These are phyloP conservation scores for Pilasporangium apinafurcum DNA, from an alignment of 352 stramenopile genomes.

Conservation along the genomic window DNA sequence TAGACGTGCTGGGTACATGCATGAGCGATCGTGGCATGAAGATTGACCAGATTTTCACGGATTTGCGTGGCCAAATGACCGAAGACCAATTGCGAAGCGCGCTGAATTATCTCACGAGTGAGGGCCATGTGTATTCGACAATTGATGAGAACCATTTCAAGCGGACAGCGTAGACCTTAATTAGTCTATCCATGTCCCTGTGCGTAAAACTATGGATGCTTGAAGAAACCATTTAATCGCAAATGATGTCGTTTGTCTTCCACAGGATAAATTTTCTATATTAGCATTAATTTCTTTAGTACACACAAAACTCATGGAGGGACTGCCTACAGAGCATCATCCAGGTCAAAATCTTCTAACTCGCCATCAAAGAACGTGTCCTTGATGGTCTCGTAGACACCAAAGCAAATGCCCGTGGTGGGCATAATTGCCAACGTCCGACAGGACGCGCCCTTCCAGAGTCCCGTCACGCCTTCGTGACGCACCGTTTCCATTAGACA, in stretches of 20 bases:
- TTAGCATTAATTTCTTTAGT: conserved; percentile 3
- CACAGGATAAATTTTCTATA: too few species aligned
- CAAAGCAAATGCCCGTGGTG: conserved; percentile 77
- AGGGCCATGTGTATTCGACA: conserved; percentile 88
- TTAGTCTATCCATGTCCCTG: too few species aligned
- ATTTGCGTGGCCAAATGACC: conserved; percentile 56
- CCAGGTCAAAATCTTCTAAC: conserved; percentile 59
- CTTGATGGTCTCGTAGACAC: conserved; percentile 84
- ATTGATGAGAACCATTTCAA: conserved; percentile 91
- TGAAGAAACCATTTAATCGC: not conserved
- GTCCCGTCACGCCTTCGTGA: conserved; percentile 40
- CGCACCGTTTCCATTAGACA: conserved; percentile 52
- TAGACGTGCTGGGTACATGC: conserved; percentile 67
- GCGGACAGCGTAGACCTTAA: conserved; percentile 52
- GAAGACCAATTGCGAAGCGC: conserved; percentile 57
- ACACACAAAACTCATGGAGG: too few species aligned
- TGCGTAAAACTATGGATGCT: too few species aligned
- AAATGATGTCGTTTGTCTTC: too few species aligned
- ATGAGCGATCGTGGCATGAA: conserved; percentile 70
- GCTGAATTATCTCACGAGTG: conserved; percentile 80
- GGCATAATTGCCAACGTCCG: conserved; percentile 75
- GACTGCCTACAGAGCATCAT: conserved; percentile 15
- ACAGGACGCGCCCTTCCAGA: conserved; percentile 68
- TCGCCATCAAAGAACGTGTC: conserved; percentile 59
- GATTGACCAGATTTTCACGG: conserved; percentile 72